Conservation (phyloP, 2,329 filamentous ascomycete genomes). For the Leptodontidium sp. region DNA sequence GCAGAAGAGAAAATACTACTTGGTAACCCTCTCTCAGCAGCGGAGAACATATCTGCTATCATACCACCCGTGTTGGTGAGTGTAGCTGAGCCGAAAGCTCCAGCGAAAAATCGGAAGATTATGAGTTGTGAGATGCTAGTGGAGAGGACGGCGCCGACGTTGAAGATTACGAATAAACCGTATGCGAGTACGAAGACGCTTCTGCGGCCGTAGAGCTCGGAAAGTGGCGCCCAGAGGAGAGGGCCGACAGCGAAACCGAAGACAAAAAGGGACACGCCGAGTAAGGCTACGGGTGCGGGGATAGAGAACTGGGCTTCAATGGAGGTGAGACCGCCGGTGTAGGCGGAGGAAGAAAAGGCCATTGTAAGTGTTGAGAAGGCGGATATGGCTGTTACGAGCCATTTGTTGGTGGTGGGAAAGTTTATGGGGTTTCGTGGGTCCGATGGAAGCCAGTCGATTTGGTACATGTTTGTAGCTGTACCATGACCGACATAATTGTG, state of each 20-base stretch:
- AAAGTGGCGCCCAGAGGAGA: constrained; percentile 63
- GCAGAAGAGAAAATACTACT: constrained; percentile 70
- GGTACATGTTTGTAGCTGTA: constrained; percentile 3
- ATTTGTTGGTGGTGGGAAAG: neutral
- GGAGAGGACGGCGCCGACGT: constrained; percentile 64
- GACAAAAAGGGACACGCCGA: constrained; percentile 59
- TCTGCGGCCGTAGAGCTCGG: constrained; percentile 69
- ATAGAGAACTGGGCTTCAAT: constrained; percentile 45
- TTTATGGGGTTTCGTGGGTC: constrained; percentile 1
- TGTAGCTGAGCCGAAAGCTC: constrained; percentile 67
- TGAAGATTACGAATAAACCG: constrained; percentile 63
- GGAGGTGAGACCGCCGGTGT: constrained; percentile 47
- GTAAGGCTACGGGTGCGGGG: constrained; percentile 53
- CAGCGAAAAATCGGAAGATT: constrained; percentile 72
- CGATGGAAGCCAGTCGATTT: constrained; percentile 7
- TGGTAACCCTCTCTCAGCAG: constrained; percentile 61
- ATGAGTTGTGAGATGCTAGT: constrained; percentile 67
- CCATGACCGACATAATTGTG: constrained; percentile 4
- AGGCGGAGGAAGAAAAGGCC: constrained; percentile 44
- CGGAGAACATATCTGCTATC: constrained; percentile 67
- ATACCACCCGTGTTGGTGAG: constrained; percentile 69
- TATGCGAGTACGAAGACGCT: constrained; percentile 61
- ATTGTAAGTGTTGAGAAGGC: constrained; percentile 41
- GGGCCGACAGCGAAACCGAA: constrained; percentile 67
- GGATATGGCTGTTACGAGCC: constrained; percentile 2